Evolutionary conservation across 306 rosid genomes (phyloP), one percentile per base, ranked within the genome.

Genomic region (Quercus variabilis): DNA sequence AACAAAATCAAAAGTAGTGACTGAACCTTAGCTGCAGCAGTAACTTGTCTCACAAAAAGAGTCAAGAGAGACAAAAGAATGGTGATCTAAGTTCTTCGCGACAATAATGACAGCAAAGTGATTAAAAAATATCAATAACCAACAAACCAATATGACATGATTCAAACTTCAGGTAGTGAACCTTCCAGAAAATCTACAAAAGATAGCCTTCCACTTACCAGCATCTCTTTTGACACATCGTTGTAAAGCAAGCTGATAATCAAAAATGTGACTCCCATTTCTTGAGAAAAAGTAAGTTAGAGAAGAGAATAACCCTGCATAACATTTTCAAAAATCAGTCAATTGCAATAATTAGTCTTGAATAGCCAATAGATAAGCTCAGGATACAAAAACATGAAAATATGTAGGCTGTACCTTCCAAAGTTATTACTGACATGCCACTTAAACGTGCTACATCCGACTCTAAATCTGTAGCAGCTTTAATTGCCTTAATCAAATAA

Each of bases 281-380:
- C 91, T 92, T 30, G 99, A 91, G 90, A 94, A 94, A 87, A 94
- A 92, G 82, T 92, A 94, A 56, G 97, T 86, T 35, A 94, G 86
- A 10, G 99, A 85, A 62, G 97, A 91, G 85, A 94, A 92, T 64
- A 94, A 79, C 20, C 97, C 97, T 94, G 97, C 69, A 67, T 79
- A 51, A 76, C 69, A 87, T 84, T 57, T 33, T 79, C 75, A 68
- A 80, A 83, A 83, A 51, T 78, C 58, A 75, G 67, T 49, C 78
- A 79, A 80, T 71, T 17, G 49, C 63, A n/a, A 74, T 69, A 56
- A 60, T 55, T 70, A 74, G 49, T 79, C 75, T 70, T 74, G 71
- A 43, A 19, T 60, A 64, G 33, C 68, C 55, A 55, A 68, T 78
- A 80, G 73, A 77, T 74, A 67, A 81, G 76, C 23, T 38, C 18